A percentile compares a stretch with the other conserved stretches of the same genome.
phyloP scores from a whole-genome alignment of 768 basidiomycete genomes.

The Gyrodon lividus region DNA sequence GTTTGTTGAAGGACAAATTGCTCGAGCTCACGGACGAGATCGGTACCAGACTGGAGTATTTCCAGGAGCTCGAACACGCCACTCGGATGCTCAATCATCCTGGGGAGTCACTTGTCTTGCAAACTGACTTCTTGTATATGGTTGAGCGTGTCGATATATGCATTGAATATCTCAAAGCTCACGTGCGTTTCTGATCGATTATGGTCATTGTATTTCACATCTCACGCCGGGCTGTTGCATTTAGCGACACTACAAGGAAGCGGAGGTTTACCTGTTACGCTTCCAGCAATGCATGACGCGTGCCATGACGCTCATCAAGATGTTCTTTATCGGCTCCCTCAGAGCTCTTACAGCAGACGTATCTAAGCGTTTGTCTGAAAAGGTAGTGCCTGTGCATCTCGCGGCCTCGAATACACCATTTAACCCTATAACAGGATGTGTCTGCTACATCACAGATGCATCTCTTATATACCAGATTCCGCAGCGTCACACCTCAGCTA shows the following conservation, averaged over 20 bases:
- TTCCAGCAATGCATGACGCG: conserved; percentile 99
- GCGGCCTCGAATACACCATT: background rate
- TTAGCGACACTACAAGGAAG: conserved; percentile 88
- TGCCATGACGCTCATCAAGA: conserved; percentile 96
- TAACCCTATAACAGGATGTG: conserved; percentile 51
- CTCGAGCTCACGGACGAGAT: conserved; percentile 83
- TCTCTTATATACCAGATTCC: conserved; percentile 88
- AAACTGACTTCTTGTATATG: conserved; percentile 93
- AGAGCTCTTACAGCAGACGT: conserved; percentile 79
- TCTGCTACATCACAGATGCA: conserved; percentile 79
- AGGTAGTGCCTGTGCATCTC: conserved; percentile 41
- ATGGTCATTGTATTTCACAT: background rate
- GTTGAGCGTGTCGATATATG: conserved; percentile 94
- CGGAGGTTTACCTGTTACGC: conserved; percentile 91
- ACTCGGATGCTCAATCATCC: conserved; percentile 94
- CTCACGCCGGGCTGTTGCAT: conserved; percentile 3
- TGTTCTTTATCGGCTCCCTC: conserved; percentile 89
- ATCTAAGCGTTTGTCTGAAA: conserved; percentile 69
- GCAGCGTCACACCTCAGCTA: conserved; percentile 65
- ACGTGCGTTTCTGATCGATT: conserved; percentile 52
- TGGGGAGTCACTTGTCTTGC: conserved; percentile 86
- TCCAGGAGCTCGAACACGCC: conserved; percentile 90
- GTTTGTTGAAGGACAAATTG: conserved; percentile 59
- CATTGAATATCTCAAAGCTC: conserved; percentile 82
- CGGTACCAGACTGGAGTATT: conserved; percentile 80